phyloP scores from a whole-genome alignment of 495 filamentous ascomycete genomes.

The Podospora didyma region DNA sequence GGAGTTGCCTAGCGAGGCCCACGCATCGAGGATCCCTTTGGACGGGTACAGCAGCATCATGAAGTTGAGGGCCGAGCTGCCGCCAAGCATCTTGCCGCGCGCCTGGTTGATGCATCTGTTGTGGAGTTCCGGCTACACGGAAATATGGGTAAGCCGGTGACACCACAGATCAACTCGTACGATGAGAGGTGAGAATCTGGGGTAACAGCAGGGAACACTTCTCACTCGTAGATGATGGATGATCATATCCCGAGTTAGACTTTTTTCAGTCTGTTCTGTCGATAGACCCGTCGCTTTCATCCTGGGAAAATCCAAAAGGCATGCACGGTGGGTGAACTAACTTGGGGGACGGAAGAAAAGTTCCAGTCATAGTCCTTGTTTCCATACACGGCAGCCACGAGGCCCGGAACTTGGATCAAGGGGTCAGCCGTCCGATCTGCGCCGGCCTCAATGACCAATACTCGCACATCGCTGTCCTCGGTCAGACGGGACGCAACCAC shows the following conservation, averaged over 20 bases:
- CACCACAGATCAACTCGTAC: too few relatives aligned
- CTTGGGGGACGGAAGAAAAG: slow-evolving; percentile 45
- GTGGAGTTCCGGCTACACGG: slow-evolving; percentile 27
- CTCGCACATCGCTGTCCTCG: slow-evolving; percentile 36
- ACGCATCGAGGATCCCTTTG: slow-evolving; percentile 46
- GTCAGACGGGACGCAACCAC: slow-evolving; percentile 64
- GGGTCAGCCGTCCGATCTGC: slow-evolving; percentile 44
- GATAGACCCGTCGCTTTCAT: too few relatives aligned
- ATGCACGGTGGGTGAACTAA: slow-evolving; percentile 17
- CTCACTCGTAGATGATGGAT: too few relatives aligned
- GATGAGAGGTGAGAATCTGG: too few relatives aligned
- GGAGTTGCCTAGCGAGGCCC: slow-evolving; percentile 50
- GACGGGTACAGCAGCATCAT: slow-evolving; percentile 45
- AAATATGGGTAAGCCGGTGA: slow-evolving; percentile 1
- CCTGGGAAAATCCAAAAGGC: slow-evolving; percentile 13
- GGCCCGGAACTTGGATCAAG: slow-evolving; percentile 42
- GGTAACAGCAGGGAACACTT: too few relatives aligned
- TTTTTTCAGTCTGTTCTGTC: too few relatives aligned
- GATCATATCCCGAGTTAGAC: too few relatives aligned
- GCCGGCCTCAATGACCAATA: slow-evolving; percentile 56
- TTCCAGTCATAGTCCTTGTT: slow-evolving; percentile 55
- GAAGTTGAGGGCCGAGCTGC: slow-evolving; percentile 54
- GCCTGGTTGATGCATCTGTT: slow-evolving; percentile 32
- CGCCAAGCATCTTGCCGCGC: slow-evolving; percentile 55
- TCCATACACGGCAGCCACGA: slow-evolving; percentile 40